Evolutionary conservation across 768 basidiomycete genomes (phyloP), one percentile per base, ranked within the genome.

Genomic region (Lactarius sanguifluus): DNA sequence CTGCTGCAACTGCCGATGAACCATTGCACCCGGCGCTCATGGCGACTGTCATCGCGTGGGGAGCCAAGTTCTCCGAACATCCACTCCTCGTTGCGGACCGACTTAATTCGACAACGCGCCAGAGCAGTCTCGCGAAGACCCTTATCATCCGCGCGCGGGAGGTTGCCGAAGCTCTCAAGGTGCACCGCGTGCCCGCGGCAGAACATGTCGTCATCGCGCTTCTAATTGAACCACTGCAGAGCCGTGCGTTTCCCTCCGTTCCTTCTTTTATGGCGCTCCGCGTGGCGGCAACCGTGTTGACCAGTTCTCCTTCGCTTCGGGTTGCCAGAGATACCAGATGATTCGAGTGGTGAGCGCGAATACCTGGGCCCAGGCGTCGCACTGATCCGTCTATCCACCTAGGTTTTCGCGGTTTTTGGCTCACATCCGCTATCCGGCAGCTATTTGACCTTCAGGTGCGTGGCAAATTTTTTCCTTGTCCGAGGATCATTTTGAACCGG

Each of bases 31-130:
- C 87, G 41, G 87, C 89, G 6, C 80, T 95, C 25, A 83, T 96
- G 59, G 95, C 95, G 7, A 89, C 91, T 1, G 89, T 95, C 10
- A 79, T 97, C 61, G 92, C 94, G 0, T 96, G 91, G 90, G 95
- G 95, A 34, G 88, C 92, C 43, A 94, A 94, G 72, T 96, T 96
- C 75, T 94, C 93, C 4, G 95, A 97, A 72, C 92, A 96, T 73
- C 88, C 90, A 0, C 77, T 94, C 67, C 85, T 97, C 57, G 82
- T 88, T 25, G 85, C 86, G 40, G 95, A 96, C 78, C 83, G 94
- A 52, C 80, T 83, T 59, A 85, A 86, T 65, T 86, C 85, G 58
- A 79, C 82, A 55, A 69, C 74, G 56, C 86, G 86, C 7, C 89
- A 92, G 73, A 94, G 94, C 76, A 75, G 86, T 43, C 78, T 98